Evolutionary conservation across 768 basidiomycete genomes (phyloP).

Genomic region (Botryobasidium botryosum): DNA sequence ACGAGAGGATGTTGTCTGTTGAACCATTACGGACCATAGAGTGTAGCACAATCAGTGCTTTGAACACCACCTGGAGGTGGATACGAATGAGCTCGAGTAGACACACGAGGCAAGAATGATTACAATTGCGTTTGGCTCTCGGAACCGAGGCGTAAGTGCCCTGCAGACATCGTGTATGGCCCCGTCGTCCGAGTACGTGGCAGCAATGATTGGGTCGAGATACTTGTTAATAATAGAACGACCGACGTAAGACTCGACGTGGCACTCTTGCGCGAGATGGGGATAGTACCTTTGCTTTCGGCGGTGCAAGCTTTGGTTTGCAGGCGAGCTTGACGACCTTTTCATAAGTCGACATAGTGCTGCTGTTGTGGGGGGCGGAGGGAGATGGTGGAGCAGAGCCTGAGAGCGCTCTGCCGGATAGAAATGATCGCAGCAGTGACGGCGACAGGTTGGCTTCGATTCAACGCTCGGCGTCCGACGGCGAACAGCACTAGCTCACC

Average conservation of each 20-base stretch:
- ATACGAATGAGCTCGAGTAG: neutral
- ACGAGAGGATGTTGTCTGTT: constrained; percentile 78
- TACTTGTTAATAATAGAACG: constrained; percentile 44
- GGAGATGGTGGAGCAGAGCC: too few relatives aligned
- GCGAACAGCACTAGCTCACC: too few relatives aligned
- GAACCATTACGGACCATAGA: constrained; percentile 95
- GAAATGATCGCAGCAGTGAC: too few relatives aligned
- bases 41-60: constrained; percentile 87
- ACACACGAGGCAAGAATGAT: constrained; percentile 16
- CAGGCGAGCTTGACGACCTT: constrained; percentile 91
- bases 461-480: too few relatives aligned
- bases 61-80: constrained; percentile 72
- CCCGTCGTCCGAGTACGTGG: constrained; percentile 94
- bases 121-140: constrained; percentile 85
- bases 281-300: constrained; percentile 76
- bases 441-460: too few relatives aligned
- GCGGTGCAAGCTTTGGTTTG: constrained; percentile 90
- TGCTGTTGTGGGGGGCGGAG: neutral
- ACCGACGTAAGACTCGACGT: too few relatives aligned
- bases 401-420: too few relatives aligned
- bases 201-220: constrained; percentile 88
- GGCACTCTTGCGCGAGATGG: neutral
- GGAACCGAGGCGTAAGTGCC: constrained; percentile 64
- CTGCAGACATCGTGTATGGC: constrained; percentile 86
- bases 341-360: constrained; percentile 16